Evolutionary conservation across 306 rosid genomes (phyloP), one percentile per base, ranked within the genome.

Genomic region (Herpetospermum pedunculosum): DNA sequence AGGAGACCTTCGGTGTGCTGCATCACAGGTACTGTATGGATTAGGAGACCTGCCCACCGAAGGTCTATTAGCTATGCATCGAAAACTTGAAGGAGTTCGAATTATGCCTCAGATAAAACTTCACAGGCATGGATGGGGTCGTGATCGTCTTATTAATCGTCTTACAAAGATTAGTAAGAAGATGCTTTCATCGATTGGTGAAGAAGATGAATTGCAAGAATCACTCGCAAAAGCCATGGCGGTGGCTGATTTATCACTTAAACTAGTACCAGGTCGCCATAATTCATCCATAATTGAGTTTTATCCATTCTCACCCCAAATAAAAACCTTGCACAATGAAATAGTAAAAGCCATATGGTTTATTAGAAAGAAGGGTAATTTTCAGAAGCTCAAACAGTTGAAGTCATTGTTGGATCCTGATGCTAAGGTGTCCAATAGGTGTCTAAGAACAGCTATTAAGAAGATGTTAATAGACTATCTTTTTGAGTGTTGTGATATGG

Each of bases 181-280:
- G 68, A 85, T 88, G 92, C 92, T 94, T 79, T 85, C 80, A 3
- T 78, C 80, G 76, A 83, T 74, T 71, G 78, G 79, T 59, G 44
- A 67, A 76, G 86, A 77, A 35, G 89, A 81, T 79, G 84, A 87
- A 67, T 79, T 83, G 6, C 95, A 76, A 43, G 88, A 78, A 70
- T 83, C 90, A 78, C 81, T 94, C 48, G 92, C 91, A 76, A 88
- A 88, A 84, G 97, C 97, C 69, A 86, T 89, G 95, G 86, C 94
- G 14, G 73, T 94, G 58, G 91, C 92, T n/a, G 87, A 80, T 73
- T 85, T 94, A 69, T 85, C 92, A 23, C 62, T 73, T 59, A 86
- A 87, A 81, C 77, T 94, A 44, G 70, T 65, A 46, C 79, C 76
- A 32, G 90, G 89, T 79, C 76, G 76, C 70, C 83, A 71, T 64